Conservation (phyloP, 441 rosid genomes). For the Codiaeum variegatum region DNA sequence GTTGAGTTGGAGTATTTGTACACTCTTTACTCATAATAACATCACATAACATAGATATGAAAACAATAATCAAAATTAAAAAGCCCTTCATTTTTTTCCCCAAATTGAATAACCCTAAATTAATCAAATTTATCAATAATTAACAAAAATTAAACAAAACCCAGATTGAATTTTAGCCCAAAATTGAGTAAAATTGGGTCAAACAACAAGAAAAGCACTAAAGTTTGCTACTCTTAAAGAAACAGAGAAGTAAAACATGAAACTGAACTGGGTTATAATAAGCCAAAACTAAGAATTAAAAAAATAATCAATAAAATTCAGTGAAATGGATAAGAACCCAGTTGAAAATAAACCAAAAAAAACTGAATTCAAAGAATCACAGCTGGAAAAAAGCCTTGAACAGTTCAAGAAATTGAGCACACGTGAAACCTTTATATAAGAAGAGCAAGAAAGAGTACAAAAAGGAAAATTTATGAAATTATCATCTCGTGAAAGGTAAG, state of each 20-base stretch:
- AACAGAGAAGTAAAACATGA: neutral
- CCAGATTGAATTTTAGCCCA: neutral
- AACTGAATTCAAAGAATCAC: conserved; percentile 18
- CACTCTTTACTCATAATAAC: conserved; percentile 60
- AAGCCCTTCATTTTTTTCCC: conserved; percentile 32
- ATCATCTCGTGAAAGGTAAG: conserved; percentile 40
- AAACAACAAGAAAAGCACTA: neutral
- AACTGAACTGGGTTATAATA: neutral
- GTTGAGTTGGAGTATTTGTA: conserved; percentile 61
- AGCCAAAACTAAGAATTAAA: conserved; percentile 13
- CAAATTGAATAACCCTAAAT: neutral
- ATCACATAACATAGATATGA: conserved; percentile 26
- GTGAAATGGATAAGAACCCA: conserved; percentile 16
- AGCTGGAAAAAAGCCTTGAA: conserved; percentile 8
- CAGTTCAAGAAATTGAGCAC: conserved; percentile 17
- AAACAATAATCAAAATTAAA: conserved; percentile 21
- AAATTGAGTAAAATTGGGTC: neutral
- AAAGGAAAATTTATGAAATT: conserved; percentile 16
- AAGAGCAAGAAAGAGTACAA: conserved; percentile 14
- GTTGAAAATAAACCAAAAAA: conserved; percentile 1
- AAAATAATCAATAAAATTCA: conserved; percentile 10
- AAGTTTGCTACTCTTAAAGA: neutral
- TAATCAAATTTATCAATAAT: neutral
- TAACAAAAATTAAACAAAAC: neutral
- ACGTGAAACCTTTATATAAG: conserved; percentile 33